Conservation (phyloP, 2,329 filamentous ascomycete species). For the Aspergillus piperis region DNA sequence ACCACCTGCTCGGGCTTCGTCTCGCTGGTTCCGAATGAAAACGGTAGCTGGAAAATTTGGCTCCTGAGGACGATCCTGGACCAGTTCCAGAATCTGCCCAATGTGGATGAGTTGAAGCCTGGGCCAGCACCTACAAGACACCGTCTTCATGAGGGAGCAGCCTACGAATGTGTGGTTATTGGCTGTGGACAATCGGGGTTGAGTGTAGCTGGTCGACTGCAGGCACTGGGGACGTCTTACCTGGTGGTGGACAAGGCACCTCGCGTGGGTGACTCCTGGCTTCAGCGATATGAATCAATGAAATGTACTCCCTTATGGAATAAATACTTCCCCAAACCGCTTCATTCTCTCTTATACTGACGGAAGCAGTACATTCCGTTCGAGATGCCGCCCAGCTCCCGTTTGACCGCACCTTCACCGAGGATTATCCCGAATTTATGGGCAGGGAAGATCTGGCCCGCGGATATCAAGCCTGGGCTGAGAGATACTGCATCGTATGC, state of each 20-base stretch:
- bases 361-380: neutral
- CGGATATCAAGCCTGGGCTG: neutral
- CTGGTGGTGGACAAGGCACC: slow-evolving; percentile 49
- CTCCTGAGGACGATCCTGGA: neutral
- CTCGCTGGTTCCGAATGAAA: neutral
- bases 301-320: slow-evolving; percentile 22
- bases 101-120: neutral
- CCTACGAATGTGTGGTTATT: slow-evolving; percentile 26
- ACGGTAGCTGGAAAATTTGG: neutral
- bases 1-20: neutral
- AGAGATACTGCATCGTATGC: neutral
- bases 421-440: neutral
- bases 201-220: slow-evolving; percentile 45
- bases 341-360: neutral
- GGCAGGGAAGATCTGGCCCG: neutral
- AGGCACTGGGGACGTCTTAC: slow-evolving; percentile 45
- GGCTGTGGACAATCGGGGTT: slow-evolving; percentile 51
- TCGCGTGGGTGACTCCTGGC: slow-evolving; percentile 50
- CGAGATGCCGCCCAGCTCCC: neutral
- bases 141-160: neutral
- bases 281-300: slow-evolving; percentile 48
- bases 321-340: too few species aligned
- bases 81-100: neutral
- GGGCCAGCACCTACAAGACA: neutral
- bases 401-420: neutral